These are phyloP conservation scores for Umbelopsis ramanniana DNA, from an alignment of 192 early-diverging fungal genomes.

Conservation along the genomic window DNA sequence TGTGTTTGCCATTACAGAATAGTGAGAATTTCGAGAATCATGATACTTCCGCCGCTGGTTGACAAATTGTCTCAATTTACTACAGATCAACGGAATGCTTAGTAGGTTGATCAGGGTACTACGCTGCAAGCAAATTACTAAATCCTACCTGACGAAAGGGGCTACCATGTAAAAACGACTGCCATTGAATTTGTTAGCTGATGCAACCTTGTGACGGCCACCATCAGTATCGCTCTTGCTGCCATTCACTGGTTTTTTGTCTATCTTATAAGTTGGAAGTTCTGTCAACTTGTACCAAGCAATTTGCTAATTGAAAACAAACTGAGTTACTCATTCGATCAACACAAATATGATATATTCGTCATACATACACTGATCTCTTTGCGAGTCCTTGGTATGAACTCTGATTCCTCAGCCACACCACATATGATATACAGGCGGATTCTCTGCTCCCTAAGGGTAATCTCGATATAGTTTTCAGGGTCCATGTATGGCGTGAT, in stretches of 20 bases:
- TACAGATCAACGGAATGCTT: background rate
- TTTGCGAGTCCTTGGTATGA: constrained; percentile 85
- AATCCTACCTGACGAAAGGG: constrained; percentile 66
- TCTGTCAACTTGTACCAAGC: constrained; percentile 72
- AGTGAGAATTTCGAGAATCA: background rate
- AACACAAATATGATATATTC: background rate
- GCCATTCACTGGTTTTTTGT: constrained; percentile 29
- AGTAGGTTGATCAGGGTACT: background rate
- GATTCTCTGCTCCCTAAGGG: constrained; percentile 88
- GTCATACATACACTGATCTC: constrained; percentile 84
- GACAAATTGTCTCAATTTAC: constrained; percentile 35
- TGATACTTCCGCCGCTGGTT: constrained; percentile 25
- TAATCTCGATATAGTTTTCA: constrained; percentile 86
- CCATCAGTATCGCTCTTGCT: constrained; percentile 11
- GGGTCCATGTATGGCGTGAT: constrained; percentile 68
- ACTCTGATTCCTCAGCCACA: constrained; percentile 80
- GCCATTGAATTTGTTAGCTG: constrained; percentile 42
- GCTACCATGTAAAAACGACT: constrained; percentile 74
- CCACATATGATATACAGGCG: constrained; percentile 90
- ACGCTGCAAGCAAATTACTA: background rate
- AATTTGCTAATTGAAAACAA: constrained; percentile 49
- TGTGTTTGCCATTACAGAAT: background rate
- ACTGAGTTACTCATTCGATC: background rate
- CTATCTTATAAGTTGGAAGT: constrained; percentile 58
- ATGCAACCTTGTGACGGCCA: constrained; percentile 14